Conservation (phyloP, 345 rosid species). For the Hypericum perforatum region DNA sequence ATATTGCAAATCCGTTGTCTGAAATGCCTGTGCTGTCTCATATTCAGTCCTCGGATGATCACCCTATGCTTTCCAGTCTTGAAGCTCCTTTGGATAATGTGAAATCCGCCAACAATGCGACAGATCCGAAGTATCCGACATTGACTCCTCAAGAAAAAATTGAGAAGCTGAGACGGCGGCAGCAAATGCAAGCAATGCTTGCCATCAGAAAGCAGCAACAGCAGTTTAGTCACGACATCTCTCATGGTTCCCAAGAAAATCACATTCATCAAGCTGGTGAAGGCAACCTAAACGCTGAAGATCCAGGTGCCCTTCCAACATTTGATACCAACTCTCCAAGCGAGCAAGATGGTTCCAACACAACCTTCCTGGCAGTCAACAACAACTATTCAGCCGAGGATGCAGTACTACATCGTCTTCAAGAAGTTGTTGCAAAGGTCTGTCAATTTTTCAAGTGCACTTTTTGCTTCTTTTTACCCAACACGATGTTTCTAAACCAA, state of each 20-base stretch:
- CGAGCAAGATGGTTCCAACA: slow-evolving; percentile 52
- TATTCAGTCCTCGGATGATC: slow-evolving; percentile 39
- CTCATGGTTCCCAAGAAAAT: slow-evolving; percentile 35
- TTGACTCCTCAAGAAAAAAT: slow-evolving; percentile 96
- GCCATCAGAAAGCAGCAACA: slow-evolving; percentile 83
- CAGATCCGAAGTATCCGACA: slow-evolving; percentile 36
- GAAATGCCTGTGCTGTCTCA: slow-evolving; percentile 39
- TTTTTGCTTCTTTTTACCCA: slow-evolving; percentile 13
- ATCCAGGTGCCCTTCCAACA: slow-evolving; percentile 36
- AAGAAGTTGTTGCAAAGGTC: slow-evolving; percentile 72
- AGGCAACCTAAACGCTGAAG: slow-evolving; percentile 33
- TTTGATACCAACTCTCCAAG: slow-evolving; percentile 42
- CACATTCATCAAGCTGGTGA: slow-evolving; percentile 37
- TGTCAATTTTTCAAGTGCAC: slow-evolving; percentile 10
- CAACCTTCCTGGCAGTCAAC: slow-evolving; percentile 27
- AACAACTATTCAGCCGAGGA: slow-evolving; percentile 46
- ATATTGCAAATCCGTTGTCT: slow-evolving; percentile 44
- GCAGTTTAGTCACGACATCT: slow-evolving; percentile 46
- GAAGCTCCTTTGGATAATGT: slow-evolving; percentile 36
- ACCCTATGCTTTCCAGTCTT: slow-evolving; percentile 37
- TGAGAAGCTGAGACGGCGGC: slow-evolving; percentile 80
- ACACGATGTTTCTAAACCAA: slow-evolving; percentile 15
- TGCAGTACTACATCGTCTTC: slow-evolving; percentile 50
- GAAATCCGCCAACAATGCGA: slow-evolving; percentile 27
- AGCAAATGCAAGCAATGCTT: slow-evolving; percentile 95